Conservation (phyloP, 805 yeast species). For the Metschnikowia vanudenii region DNA sequence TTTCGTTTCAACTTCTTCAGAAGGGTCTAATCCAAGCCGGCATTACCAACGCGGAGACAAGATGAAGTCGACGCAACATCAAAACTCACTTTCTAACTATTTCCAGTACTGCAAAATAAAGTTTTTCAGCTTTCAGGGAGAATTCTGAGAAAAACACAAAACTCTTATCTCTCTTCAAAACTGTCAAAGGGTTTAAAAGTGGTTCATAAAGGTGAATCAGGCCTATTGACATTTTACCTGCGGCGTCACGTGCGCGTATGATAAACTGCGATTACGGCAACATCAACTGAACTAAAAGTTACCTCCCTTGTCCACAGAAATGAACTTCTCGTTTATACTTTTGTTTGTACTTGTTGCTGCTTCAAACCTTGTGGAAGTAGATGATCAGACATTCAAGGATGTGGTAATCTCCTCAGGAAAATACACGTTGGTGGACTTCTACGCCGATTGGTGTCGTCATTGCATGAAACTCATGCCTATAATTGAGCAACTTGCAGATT, state of each 20-base stretch:
- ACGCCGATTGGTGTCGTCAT: constrained; percentile 73
- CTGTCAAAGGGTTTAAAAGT: too few species aligned
- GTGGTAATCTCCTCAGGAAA: constrained; percentile 55
- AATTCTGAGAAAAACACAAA: too few species aligned
- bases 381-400: constrained; percentile 52
- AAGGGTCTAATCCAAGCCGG: too few species aligned
- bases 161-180: too few species aligned
- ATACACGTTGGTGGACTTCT: constrained; percentile 44
- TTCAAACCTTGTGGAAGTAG: constrained; percentile 40
- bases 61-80: too few species aligned
- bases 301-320: neutral
- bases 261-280: neutral
- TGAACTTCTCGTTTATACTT: constrained; percentile 7
- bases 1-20: too few species aligned
- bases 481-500: constrained; percentile 30
- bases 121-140: too few species aligned
- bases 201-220: neutral
- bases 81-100: too few species aligned
- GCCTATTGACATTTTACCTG: neutral
- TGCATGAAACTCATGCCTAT: constrained; percentile 57
- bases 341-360: constrained; percentile 10
- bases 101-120: too few species aligned
- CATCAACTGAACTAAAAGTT: neutral
- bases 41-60: too few species aligned
- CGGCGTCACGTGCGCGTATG: constrained; percentile 1